Evolutionary conservation across 306 rosid species (phyloP).

Genomic region (Clitoria ternatea): DNA sequence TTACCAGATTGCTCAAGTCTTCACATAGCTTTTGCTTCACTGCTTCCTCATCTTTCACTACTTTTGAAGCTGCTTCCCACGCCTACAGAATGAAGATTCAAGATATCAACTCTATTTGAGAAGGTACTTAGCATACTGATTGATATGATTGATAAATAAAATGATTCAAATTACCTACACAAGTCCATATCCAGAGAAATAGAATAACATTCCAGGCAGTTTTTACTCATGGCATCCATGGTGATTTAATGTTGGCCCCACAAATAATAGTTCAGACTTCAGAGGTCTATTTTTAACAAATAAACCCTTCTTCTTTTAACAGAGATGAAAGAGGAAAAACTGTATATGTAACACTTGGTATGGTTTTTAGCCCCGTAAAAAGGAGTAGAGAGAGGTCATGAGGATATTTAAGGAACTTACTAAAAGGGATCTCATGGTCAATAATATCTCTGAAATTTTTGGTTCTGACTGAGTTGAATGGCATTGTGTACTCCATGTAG

Average conservation of each 20-base stretch:
- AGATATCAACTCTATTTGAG: neutral
- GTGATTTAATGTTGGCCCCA: neutral
- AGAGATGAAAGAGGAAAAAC: neutral
- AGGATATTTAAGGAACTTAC: too few relatives aligned
- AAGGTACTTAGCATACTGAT: neutral
- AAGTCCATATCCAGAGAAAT: constrained; percentile 5
- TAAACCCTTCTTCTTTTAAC: neutral
- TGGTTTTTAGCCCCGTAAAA: too few relatives aligned
- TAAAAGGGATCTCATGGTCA: too few relatives aligned
- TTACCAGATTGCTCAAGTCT: constrained; percentile 82
- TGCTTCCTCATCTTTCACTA: constrained; percentile 74
- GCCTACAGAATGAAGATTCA: constrained; percentile 37
- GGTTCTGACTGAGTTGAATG: too few relatives aligned
- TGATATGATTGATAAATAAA: neutral
- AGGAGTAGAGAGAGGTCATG: too few relatives aligned
- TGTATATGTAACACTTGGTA: neutral
- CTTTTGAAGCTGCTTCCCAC: constrained; percentile 73
- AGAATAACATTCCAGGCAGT: neutral
- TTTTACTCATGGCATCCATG: constrained; percentile 4
- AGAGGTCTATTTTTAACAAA: neutral
- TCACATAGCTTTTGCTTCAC: constrained; percentile 80
- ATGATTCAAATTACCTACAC: neutral
- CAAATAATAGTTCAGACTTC: constrained; percentile 7
- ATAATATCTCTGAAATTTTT: too few relatives aligned
- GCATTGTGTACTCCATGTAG: too few relatives aligned